Base-by-base conservation (phyloP, 805 yeast genomes). In the Ogataea sp. region DNA sequence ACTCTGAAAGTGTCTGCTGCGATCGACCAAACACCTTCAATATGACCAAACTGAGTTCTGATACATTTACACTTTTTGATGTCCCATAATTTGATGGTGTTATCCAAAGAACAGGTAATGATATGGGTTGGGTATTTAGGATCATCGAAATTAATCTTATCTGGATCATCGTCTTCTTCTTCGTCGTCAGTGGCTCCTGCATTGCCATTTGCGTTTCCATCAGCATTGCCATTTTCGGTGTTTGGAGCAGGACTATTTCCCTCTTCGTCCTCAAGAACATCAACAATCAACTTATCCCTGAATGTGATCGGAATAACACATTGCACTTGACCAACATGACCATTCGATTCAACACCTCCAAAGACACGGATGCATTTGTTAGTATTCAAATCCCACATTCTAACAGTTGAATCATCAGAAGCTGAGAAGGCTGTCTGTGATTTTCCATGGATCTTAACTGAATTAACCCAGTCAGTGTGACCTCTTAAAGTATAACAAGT, bases 1-100 rank as follows among this genome's bases (percentile, higher is more conserved):
- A 93, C 84, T 48, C 98, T 73, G 69, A 93, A 93, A 30, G 89
- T 88, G 64, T 93, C 97, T 1, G 97, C 95, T 15, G 93, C 87
- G 40, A 93, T 83, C 32, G 90, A 87, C 97, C 97, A 90, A 16
- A 93, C 96, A 18, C 98, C 98, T 61, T 93, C 97, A 39, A 90
- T 87, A 56, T 93, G 98, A 2, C 98, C 98, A 65, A 90, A 93
- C 59, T 93, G 90, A 0, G 98, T 93, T 42, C 96, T 71, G 10
- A 88, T 75, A 55, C 97, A 90, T 58, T 78, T 76, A 3, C 97
- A 96, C 1, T 93, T 77, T 45, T 68, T 69, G 24, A 88, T 82
- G 49, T 87, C 94, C 97, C 97, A 89, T 36, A 90, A 60, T 57
- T 89, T 87, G 58, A 89, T 87, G 6, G 97, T 89, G 60, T 88